Conservation (phyloP, 2,329 filamentous ascomycete species). For the Alternaria angustiovoidea region DNA sequence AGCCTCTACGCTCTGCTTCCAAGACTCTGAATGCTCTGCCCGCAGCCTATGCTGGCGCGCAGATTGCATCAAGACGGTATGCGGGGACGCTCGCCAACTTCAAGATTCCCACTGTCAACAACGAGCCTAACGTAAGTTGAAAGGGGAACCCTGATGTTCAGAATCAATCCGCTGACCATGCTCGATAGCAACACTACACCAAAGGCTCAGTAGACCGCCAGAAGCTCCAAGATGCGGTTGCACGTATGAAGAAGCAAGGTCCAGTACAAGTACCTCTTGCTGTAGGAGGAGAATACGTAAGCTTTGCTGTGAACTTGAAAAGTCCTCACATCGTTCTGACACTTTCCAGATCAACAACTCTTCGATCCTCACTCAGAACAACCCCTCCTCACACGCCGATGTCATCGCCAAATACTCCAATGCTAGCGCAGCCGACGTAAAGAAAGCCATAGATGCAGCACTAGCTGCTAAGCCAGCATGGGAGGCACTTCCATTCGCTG, state of each 20-base stretch:
- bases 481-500: conserved; percentile 86
- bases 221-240: conserved; percentile 76
- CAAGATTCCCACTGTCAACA: conserved; percentile 84
- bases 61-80: conserved; percentile 39
- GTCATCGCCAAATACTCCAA: conserved; percentile 85
- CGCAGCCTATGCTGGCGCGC: conserved; percentile 33
- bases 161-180: conserved; percentile 12
- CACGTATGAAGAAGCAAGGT: conserved; percentile 71
- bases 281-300: conserved; percentile 81
- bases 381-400: conserved; percentile 81
- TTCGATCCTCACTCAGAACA: conserved; percentile 73
- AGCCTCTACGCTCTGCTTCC: conserved; percentile 40
- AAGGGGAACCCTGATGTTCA: background rate
- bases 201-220: conserved; percentile 83
- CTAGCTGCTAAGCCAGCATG: conserved; percentile 86
- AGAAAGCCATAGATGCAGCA: conserved; percentile 81
- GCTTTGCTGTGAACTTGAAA: conserved; percentile 19
- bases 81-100: conserved; percentile 77
- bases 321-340: conserved; percentile 17
- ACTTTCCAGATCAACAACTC: conserved; percentile 69
- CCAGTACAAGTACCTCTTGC: conserved; percentile 83
- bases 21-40: conserved; percentile 36
- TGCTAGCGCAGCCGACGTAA: conserved; percentile 78
- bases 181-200: conserved; percentile 79
- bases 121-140: conserved; percentile 88